A percentile compares a stretch with the other conserved stretches of the same genome.
Conservation (phyloP, 192 early-diverging fungal genomes). For the Allomyces arbusculus region DNA sequence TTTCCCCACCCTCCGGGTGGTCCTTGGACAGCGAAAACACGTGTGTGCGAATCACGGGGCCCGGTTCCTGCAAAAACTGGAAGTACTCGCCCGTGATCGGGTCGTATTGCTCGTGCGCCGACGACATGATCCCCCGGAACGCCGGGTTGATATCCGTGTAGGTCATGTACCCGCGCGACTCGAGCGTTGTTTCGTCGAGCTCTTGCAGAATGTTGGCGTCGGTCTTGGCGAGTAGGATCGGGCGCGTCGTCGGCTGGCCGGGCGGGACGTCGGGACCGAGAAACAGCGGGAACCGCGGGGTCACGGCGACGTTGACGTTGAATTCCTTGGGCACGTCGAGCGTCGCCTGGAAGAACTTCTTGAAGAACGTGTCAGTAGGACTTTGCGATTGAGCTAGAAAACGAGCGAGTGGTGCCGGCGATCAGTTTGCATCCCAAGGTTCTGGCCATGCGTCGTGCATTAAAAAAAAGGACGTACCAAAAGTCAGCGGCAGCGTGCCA, state of each 20-base stretch:
- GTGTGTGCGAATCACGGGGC: constrained; percentile 30
- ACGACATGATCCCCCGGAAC: constrained; percentile 40
- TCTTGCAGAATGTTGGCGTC: constrained; percentile 18
- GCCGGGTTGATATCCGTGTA: constrained; percentile 31
- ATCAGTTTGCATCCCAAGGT: constrained; percentile 3
- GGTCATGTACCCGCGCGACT: constrained; percentile 10
- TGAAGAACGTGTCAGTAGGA: constrained; percentile 17
- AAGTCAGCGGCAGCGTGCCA: not conserved
- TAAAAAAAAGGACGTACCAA: not conserved
- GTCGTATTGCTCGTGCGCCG: constrained; percentile 52
- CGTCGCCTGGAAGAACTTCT: constrained; percentile 13
- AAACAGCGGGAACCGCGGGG: constrained; percentile 7
- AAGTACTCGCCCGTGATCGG: constrained; percentile 47
- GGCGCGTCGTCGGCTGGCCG: constrained; percentile 5
- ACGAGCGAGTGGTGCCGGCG: constrained; percentile 1
- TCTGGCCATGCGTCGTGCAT: no score
- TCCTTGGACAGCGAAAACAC: constrained; percentile 40
- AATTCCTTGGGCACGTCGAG: constrained; percentile 10
- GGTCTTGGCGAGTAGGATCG: constrained; percentile 16
- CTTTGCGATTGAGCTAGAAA: constrained; percentile 12
- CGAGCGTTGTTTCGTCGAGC: constrained; percentile 19
- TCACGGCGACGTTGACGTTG: constrained; percentile 6
- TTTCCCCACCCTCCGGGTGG: constrained; percentile 34
- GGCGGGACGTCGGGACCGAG: constrained; percentile 6
- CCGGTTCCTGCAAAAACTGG: constrained; percentile 50